Evolutionary conservation across 2,329 filamentous ascomycete genomes (phyloP).

Genomic region (Pseudocercospora crystallina): DNA sequence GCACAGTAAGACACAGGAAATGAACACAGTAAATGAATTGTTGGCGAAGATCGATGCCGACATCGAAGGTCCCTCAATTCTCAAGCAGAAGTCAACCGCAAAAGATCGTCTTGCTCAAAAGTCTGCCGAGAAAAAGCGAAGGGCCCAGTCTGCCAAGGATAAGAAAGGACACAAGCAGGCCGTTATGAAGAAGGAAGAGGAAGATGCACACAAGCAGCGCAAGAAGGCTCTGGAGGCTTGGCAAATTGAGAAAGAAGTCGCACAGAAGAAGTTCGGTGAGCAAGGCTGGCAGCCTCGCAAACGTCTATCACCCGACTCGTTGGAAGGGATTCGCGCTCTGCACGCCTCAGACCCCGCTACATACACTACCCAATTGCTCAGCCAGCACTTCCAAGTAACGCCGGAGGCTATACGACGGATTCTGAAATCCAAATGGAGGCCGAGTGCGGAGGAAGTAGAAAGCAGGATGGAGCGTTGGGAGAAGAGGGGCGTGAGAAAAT

Average conservation of each 20-base stretch:
- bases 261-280: constrained; percentile 75
- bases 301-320: constrained; percentile 83
- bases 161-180: constrained; percentile 1
- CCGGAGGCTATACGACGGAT: constrained; percentile 85
- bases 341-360: constrained; percentile 72
- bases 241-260: constrained; percentile 71
- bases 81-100: constrained; percentile 6
- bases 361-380: constrained; percentile 73
- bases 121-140: constrained; percentile 11
- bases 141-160: neutral
- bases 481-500: constrained; percentile 49
- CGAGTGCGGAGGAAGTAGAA: constrained; percentile 50
- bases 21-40: constrained; percentile 11
- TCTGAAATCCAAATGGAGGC: constrained; percentile 73
- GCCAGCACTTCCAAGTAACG: constrained; percentile 80
- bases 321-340: constrained; percentile 84
- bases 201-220: constrained; percentile 4
- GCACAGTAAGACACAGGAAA: no score
- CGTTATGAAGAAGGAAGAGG: constrained; percentile 9
- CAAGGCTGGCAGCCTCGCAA: constrained; percentile 79
- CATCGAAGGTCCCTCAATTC: constrained; percentile 16
- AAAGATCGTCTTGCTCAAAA: constrained; percentile 7
- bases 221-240: constrained; percentile 53
- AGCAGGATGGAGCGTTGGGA: constrained; percentile 48
- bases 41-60: constrained; percentile 24